Evolutionary conservation across 495 filamentous ascomycete species (phyloP).

Genomic region (Friedmanniomyces simplex): DNA sequence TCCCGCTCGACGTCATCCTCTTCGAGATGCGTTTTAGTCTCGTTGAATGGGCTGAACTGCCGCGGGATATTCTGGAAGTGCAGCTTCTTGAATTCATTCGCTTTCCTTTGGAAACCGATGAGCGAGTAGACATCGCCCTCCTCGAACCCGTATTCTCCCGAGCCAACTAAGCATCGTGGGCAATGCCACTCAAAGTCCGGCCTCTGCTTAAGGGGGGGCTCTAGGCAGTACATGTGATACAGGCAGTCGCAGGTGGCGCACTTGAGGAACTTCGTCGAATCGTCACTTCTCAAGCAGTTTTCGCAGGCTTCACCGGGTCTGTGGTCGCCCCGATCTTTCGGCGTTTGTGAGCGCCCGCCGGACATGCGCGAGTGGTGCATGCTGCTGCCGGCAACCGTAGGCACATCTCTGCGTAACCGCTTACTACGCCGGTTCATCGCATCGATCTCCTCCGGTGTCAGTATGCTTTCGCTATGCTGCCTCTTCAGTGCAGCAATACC

Average conservation of each 20-base stretch:
- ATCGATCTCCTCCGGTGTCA: conserved; percentile 44
- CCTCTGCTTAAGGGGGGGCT: conserved; percentile 66
- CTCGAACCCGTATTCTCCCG: conserved; percentile 94
- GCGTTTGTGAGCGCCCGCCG: conserved; percentile 48
- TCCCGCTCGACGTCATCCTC: conserved; percentile 96
- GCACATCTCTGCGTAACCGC: conserved; percentile 80
- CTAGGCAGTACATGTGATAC: conserved; percentile 82
- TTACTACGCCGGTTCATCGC: conserved; percentile 78
- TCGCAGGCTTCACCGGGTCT: conserved; percentile 84
- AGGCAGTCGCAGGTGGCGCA: conserved; percentile 89
- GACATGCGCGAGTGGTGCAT: conserved; percentile 88
- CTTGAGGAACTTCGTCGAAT: conserved; percentile 54
- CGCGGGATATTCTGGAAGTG: conserved; percentile 51
- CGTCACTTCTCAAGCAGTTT: conserved; percentile 75
- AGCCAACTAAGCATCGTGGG: conserved; percentile 87
- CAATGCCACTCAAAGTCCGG: conserved; percentile 95
- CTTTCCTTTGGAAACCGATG: conserved; percentile 93
- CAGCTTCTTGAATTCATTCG: conserved; percentile 81
- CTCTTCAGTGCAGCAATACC: conserved; percentile 61
- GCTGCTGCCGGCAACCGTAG: conserved; percentile 87
- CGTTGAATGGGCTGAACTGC: conserved; percentile 19
- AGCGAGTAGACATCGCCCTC: conserved; percentile 95
- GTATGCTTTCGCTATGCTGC: conserved; percentile 35
- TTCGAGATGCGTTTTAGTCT: conserved; percentile 61
- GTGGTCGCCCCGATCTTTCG: conserved; percentile 53